phyloP scores from a whole-genome alignment of 1,139 yeast genomes.

The Pichia sp. region DNA sequence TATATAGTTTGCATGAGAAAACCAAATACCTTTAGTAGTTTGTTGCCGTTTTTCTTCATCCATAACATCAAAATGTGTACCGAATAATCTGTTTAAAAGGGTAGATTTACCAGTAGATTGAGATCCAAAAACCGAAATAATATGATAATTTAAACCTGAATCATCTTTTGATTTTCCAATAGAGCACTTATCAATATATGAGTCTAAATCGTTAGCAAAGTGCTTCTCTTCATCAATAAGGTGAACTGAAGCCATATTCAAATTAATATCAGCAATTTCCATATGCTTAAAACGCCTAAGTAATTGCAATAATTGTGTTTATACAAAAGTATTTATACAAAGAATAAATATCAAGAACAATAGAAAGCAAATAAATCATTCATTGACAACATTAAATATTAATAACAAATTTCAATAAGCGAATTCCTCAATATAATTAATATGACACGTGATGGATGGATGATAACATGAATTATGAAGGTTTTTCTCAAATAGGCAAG shows the following conservation, averaged over 20 bases:
- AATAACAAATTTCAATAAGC: no score
- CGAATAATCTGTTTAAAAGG: constrained; percentile 73
- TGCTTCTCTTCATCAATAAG: constrained; percentile 71
- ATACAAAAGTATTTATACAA: not conserved
- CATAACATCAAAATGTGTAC: constrained; percentile 90
- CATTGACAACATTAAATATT: no score
- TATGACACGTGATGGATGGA: no score
- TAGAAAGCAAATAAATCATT: no score
- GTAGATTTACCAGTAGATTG: constrained; percentile 97
- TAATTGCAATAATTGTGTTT: not conserved
- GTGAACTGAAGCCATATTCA: constrained; percentile 43
- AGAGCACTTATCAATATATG: constrained; percentile 32
- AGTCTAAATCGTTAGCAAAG: constrained; percentile 40
- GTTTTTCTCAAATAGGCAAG: no score
- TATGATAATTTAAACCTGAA: constrained; percentile 73
- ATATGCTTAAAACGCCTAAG: not conserved
- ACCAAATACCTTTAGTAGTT: constrained; percentile 95
- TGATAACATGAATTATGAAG: no score
- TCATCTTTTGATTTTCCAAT: constrained; percentile 30
- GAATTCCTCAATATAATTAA: no score
- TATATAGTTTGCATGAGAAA: constrained; percentile 52
- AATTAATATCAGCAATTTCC: not conserved
- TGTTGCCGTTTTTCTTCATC: constrained; percentile 73
- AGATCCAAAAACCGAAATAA: constrained; percentile 93
- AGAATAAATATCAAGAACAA: no score